A percentile compares a stretch with the other conserved stretches of the same genome.
Evolutionary conservation across 106 monocot species (phyloP).

Genomic region (Xerophyta viscosa): DNA sequence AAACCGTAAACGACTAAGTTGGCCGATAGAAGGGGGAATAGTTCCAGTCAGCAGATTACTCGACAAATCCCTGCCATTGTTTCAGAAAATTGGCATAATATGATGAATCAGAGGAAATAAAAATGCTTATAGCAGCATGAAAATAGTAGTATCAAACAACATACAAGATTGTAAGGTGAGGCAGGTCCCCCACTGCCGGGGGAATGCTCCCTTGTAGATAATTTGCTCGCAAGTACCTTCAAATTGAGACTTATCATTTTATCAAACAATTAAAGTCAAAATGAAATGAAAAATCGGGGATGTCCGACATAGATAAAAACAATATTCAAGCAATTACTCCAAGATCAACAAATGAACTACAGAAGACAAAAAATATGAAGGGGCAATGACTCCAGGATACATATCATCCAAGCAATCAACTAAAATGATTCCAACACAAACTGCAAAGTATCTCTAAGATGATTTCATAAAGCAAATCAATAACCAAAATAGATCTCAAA

Average conservation of each 20-base stretch:
- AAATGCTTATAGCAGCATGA: background rate
- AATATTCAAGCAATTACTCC: no score
- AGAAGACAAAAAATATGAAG: no score
- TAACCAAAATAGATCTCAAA: background rate
- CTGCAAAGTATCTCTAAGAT: no score
- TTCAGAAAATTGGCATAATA: background rate
- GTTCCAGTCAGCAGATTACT: slow-evolving; percentile 81
- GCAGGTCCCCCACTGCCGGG: slow-evolving; percentile 61
- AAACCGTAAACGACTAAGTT: slow-evolving; percentile 52
- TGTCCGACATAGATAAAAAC: no score
- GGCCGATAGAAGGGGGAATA: slow-evolving; percentile 71
- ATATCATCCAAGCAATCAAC: no score
- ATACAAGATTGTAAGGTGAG: slow-evolving; percentile 71
- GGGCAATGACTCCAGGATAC: no score
- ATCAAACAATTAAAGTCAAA: background rate
- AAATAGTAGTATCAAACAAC: background rate
- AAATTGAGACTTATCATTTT: no score
- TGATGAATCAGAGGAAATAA: background rate
- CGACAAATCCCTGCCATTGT: slow-evolving; percentile 65
- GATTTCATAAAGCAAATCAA: background rate
- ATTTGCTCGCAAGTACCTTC: slow-evolving; percentile 83
- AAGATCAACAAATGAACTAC: no score
- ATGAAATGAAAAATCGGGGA: background rate
- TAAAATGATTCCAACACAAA: no score
- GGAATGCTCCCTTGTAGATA: slow-evolving; percentile 87